Evolutionary conservation across 768 basidiomycete species (phyloP).

Genomic region (Suillus americanus): DNA sequence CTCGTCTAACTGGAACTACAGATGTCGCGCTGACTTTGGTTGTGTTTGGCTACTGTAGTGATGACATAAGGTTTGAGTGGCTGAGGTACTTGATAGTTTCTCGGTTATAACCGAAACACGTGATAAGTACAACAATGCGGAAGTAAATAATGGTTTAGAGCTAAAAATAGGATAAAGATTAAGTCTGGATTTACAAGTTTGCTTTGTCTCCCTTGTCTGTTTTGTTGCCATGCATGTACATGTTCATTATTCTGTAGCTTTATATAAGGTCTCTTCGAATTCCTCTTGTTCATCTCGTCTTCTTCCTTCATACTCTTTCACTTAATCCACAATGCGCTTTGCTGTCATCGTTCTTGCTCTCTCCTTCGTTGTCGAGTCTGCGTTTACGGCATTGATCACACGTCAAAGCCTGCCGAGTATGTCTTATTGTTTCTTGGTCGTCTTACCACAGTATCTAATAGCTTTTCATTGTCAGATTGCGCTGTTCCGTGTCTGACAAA

Average conservation of each 20-base stretch:
- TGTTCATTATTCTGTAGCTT: background rate
- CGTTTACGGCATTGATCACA: conserved; percentile 19
- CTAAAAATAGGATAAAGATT: background rate
- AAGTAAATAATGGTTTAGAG: background rate
- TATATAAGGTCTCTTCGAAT: background rate
- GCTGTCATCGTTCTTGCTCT: conserved; percentile 14
- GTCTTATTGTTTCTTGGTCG: conserved; percentile 8
- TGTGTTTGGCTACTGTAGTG: conserved; percentile 39
- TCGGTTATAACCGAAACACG: conserved; percentile 33
- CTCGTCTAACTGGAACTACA: conserved; percentile 19
- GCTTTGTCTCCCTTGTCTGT: conserved; percentile 8
- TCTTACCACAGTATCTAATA: background rate
- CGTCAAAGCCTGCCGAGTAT: conserved; percentile 25
- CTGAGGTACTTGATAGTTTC: conserved; percentile 40
- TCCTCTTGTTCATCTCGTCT: background rate
- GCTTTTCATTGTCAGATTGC: conserved; percentile 42
- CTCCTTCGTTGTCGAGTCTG: conserved; percentile 13
- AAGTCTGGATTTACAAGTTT: background rate
- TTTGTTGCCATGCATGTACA: conserved; percentile 3
- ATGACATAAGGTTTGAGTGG: conserved; percentile 59
- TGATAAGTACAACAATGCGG: background rate
- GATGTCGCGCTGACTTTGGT: conserved; percentile 37
- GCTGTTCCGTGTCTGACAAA: conserved; percentile 45
- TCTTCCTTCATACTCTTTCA: conserved; percentile 3
- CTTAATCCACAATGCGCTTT: conserved; percentile 17